Conservation (phyloP, 768 basidiomycete species). For the Macrolepiota albuminosa region DNA sequence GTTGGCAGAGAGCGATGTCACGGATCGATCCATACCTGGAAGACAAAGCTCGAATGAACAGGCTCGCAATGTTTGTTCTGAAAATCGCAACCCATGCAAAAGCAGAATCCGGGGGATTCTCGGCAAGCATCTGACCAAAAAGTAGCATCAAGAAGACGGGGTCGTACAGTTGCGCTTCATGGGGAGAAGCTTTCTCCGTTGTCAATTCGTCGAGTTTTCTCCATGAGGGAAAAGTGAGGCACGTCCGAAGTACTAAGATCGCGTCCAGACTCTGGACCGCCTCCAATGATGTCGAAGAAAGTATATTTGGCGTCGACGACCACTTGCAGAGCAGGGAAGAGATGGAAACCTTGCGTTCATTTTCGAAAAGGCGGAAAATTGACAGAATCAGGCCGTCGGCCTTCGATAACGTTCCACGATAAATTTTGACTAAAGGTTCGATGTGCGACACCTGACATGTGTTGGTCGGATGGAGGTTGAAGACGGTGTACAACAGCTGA, state of each 20-base stretch:
- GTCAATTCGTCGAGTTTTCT: slow-evolving; percentile 41
- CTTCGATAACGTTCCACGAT: slow-evolving; percentile 64
- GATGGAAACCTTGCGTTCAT: slow-evolving; percentile 59
- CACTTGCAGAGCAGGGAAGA: slow-evolving; percentile 61
- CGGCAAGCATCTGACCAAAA: slow-evolving; percentile 60
- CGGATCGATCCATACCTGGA: slow-evolving; percentile 59
- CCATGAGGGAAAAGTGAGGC: slow-evolving; percentile 66
- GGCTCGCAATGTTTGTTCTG: slow-evolving; percentile 69
- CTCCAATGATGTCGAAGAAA: slow-evolving; percentile 51
- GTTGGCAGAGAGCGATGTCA: slow-evolving; percentile 52
- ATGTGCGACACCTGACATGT: slow-evolving; percentile 84
- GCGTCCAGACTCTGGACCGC: slow-evolving; percentile 71
- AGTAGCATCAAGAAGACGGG: slow-evolving; percentile 71
- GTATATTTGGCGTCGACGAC: slow-evolving; percentile 44
- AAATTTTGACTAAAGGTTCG: slow-evolving; percentile 70
- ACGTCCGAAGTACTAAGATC: slow-evolving; percentile 61
- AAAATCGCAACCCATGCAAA: slow-evolving; percentile 86
- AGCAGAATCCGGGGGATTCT: slow-evolving; percentile 51
- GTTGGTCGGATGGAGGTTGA: slow-evolving; percentile 72
- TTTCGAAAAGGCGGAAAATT: slow-evolving; percentile 77
- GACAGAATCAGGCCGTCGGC: slow-evolving; percentile 66
- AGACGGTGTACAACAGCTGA: slow-evolving; percentile 58
- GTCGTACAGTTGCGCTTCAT: slow-evolving; percentile 60
- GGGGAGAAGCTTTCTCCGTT: slow-evolving; percentile 17
- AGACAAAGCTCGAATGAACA: slow-evolving; percentile 71